phyloP scores from a whole-genome alignment of 192 early-diverging fungal species.

The Chytriomyces confervae region DNA sequence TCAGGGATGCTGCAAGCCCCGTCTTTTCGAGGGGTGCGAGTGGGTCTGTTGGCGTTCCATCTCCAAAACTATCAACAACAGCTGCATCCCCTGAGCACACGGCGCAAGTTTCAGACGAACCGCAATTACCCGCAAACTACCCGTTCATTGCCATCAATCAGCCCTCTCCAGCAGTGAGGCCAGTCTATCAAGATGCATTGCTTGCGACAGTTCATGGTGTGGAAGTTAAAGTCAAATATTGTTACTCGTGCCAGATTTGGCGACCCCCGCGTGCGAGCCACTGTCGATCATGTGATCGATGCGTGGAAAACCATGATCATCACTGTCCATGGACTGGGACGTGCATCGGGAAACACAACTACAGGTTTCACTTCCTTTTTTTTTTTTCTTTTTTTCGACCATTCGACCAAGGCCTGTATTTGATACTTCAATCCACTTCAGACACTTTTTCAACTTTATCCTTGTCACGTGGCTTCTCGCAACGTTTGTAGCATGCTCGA shows the following conservation, averaged over 20 bases:
- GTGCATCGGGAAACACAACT: constrained; percentile 78
- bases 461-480: constrained; percentile 63
- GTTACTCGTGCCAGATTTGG: constrained; percentile 88
- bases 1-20: too few relatives aligned
- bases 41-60: too few relatives aligned
- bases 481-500: constrained; percentile 65
- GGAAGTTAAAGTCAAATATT: constrained; percentile 80
- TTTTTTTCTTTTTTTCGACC: too few relatives aligned
- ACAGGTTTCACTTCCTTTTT: constrained; percentile 11
- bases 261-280: constrained; percentile 87
- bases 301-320: constrained; percentile 79
- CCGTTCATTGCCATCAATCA: constrained; percentile 20
- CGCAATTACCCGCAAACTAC: constrained; percentile 10
- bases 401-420: too few relatives aligned
- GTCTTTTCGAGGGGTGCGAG: too few relatives aligned
- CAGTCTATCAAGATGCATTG: constrained; percentile 28
- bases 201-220: constrained; percentile 65
- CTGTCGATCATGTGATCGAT: constrained; percentile 88
- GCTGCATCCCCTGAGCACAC: too few relatives aligned
- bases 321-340: constrained; percentile 96
- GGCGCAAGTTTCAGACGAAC: too few relatives aligned
- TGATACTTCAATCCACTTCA: too few relatives aligned
- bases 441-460: constrained; percentile 84
- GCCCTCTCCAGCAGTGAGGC: not conserved
- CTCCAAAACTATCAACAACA: too few relatives aligned